Evolutionary conservation across 202 grass and related monocot species (phyloP).

Genomic region (Saccharum hybrid): DNA sequence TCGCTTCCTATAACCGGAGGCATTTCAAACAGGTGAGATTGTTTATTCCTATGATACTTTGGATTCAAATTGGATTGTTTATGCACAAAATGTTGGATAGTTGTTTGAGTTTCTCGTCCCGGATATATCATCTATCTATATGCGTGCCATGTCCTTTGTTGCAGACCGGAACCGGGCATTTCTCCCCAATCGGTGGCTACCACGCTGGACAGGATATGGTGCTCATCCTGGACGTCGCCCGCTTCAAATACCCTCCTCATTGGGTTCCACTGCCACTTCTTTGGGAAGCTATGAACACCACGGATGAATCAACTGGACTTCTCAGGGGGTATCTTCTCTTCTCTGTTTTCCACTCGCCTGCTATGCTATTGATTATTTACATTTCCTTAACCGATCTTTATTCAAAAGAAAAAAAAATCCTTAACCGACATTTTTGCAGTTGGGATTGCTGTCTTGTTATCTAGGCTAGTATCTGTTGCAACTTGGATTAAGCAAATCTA

Average conservation of each 20-base stretch:
- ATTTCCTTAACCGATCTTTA: neutral
- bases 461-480: neutral
- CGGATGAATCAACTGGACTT: conserved; percentile 75
- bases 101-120: neutral
- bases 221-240: conserved; percentile 87
- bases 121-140: too few species aligned
- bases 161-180: conserved; percentile 90
- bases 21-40: conserved; percentile 65
- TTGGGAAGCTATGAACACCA: conserved; percentile 91
- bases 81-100: neutral
- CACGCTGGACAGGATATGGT: conserved; percentile 79
- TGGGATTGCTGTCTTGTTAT: conserved; percentile 1
- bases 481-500: neutral
- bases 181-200: conserved; percentile 92
- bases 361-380: neutral
- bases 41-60: neutral
- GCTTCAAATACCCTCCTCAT: conserved; percentile 95
- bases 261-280: conserved; percentile 88
- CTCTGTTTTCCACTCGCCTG: neutral
- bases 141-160: neutral
- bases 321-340: conserved; percentile 63
- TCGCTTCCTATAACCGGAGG: conserved; percentile 73
- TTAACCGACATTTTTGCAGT: neutral
- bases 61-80: neutral
- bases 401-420: too few species aligned